Evolutionary conservation across 768 basidiomycete species (phyloP).

Genomic region (Gelatoporia subvermispora): DNA sequence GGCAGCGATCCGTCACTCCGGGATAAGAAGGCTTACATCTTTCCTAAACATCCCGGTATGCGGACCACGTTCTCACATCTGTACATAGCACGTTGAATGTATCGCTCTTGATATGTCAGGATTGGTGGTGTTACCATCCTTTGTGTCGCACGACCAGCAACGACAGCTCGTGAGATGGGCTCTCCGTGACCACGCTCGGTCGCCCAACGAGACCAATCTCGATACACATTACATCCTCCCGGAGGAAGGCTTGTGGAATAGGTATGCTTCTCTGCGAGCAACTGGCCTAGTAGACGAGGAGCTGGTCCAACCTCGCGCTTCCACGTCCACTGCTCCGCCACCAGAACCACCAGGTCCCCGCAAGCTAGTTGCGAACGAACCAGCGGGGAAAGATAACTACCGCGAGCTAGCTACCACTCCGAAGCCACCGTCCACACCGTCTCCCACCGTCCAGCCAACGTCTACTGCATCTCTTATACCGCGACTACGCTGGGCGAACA

Average conservation of each 20-base stretch:
- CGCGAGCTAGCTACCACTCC: conserved; percentile 45
- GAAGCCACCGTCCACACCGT: conserved; percentile 63
- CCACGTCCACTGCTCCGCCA: conserved; percentile 11
- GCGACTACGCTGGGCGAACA: conserved; percentile 92
- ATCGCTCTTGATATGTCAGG: conserved; percentile 54
- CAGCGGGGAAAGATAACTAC: conserved; percentile 57
- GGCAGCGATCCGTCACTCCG: conserved; percentile 7
- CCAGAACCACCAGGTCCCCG: conserved; percentile 51
- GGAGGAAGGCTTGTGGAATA: conserved; percentile 70
- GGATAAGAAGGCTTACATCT: conserved; percentile 34
- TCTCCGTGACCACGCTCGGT: conserved; percentile 66
- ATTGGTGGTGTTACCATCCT: conserved; percentile 78
- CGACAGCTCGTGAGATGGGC: conserved; percentile 66
- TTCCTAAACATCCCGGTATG: conserved; percentile 56
- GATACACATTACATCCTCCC: conserved; percentile 85
- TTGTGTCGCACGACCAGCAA: conserved; percentile 60
- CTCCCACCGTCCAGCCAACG: conserved; percentile 47
- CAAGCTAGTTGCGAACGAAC: conserved; percentile 65
- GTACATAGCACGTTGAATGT: too few relatives aligned
- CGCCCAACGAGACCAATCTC: conserved; percentile 86
- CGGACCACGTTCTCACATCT: too few relatives aligned
- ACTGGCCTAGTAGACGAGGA: too few relatives aligned
- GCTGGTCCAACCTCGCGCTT: conserved; percentile 43
- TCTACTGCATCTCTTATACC: conserved; percentile 53
- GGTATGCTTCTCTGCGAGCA: too few relatives aligned